Base-by-base conservation (phyloP, 495 filamentous ascomycete genomes). In the Aspergillus steynii region DNA sequence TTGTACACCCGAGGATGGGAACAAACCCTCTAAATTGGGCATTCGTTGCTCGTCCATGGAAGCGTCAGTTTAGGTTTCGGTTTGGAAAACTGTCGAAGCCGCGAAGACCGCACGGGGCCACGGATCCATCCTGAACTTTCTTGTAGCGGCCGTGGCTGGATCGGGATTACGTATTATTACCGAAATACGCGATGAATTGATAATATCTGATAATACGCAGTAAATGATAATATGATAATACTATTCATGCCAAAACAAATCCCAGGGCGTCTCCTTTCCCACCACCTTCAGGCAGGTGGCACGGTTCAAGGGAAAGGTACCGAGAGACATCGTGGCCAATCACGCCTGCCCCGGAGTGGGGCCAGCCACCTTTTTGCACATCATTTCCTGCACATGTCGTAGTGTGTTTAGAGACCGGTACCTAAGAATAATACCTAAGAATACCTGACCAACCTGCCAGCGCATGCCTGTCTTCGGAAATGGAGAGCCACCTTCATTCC, bases 301-400 rank as follows among this genome's bases (percentile, higher is more conserved):
- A 68, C 63, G 61, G 66, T 62, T 68, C 63, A 63, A 53, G 61
- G 56, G 61, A 63, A 65, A 61, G 55, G 58, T 61, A 66, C 56
- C 59, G 60, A 62, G 52, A 55, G 50, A 47, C 49, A 49, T 48
- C n/a, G 47, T 50, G 56, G 55, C 61, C 56, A 65, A 65, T 65
- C 57, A 58, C 34, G 31, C 29, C 49, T 58, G 47, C 48, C 53
- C 55, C 51, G 34, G 26, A 61, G 65, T 60, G 65, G 65, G 47
- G 46, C 65, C 51, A 59, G 58, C 54, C 63, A 62, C 32, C 56
- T 29, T 60, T 62, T 61, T 63, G 67, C 67, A 69, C 65, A 69
- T 69, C 67, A 69, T 67, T 63, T 55, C 58, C 67, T 61, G 62
- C 57, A 55, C 59, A 53, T 58, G 62, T 69, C 60, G 60, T 62